Evolutionary conservation across 2,329 filamentous ascomycete genomes (phyloP), one percentile per base, ranked within the genome.

Genomic region (Lasiodiplodia sp.): DNA sequence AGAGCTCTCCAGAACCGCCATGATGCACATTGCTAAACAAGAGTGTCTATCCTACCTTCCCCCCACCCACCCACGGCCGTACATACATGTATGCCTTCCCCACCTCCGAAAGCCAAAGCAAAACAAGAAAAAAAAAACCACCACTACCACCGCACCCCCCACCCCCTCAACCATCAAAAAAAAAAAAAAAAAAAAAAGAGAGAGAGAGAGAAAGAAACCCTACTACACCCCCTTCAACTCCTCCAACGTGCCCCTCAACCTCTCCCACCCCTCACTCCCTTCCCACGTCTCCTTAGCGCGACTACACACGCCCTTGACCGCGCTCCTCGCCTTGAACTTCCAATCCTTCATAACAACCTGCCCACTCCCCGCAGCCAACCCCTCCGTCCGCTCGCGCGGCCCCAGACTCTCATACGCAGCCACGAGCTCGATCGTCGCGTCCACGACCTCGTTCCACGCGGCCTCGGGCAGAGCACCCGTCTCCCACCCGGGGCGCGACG

Each of bases 321-420:
- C 94, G 78, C 89, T 96, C 74, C 93, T 86, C 0, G 93, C 92
- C 86, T 97, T 98, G 71, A 92, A 92, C 78, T 88, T 92, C 96
- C 96, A 99, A 75, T 90, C 90, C 69, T 86, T 87, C 2, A 92
- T 93, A 2, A 97, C 89, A 37, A 88, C 76, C 71, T 89, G 88
- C 0, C 85, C 83, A 31, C 80, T 82, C 0, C 80, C 81, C 1
- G 78, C 82, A 0, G 75, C 81, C 68, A 86, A 74, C 1, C 86
- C 86, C 69, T 88, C 87, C 7, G 85, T 88, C 73, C 78, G 76
- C 72, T 82, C 76, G 73, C 78, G 78, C 70, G 80, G 73, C 1
- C 80, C 82, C 73, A 94, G 89, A 77, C 91, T 93, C 81, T 96
- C 92, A 80, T 97, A 92, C 64, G 92, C 88, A 71, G 92, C 90